Evolutionary conservation across 179 eudicot genomes (phyloP), one percentile per base, ranked within the genome.

Genomic region (Amaranthus tricolor): DNA sequence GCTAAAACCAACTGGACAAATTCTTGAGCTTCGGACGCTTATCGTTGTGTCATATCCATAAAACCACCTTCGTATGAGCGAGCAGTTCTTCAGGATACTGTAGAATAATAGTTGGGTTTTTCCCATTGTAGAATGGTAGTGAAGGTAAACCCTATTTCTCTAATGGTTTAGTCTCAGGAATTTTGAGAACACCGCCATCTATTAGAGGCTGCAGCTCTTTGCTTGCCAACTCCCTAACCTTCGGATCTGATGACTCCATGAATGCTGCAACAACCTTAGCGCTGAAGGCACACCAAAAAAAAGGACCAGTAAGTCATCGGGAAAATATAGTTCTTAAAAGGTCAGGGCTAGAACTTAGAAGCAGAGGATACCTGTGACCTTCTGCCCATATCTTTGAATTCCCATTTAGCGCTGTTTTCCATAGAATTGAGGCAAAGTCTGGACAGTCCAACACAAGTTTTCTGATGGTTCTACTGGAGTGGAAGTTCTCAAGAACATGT

Each of bases 371-470:
- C 99, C 99, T 91, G 91, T 93, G 91, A 70, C 97, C 98, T 71
- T 86, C 76, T 58, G 96, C 92, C 99, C 95, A 93, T 14, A 51
- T 79, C 82, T 82, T 74, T 57, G 84, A 87, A 54, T 88, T 91
- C 75, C 96, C 98, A 85, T 86, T 57, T 16, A 96, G 76, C 54
- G 98, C 92, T 44, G 66, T 86, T 59, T 85, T 79, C 99, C 99
- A 96, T 47, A 96, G 77, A 62, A 81, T 80, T 21, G 91, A 74
- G 74, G 99, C 98, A 66, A 93, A 96, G 24, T 82, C 17, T 6
- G 99, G 97, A 76, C 93, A 89, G 61, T 93, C 97, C 49, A 93
- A 78, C 64, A 89, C 82, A 40, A 96, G 89, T 82, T 86, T 96
- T 76, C 98, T 82, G 17, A 96, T 88, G 68, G 89, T 86, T 82